Percentiles rank a stretch among this genome's conserved stretches.
These are phyloP conservation scores for Mycena galericulata DNA, from an alignment of 768 basidiomycete genomes.

Conservation along the genomic window DNA sequence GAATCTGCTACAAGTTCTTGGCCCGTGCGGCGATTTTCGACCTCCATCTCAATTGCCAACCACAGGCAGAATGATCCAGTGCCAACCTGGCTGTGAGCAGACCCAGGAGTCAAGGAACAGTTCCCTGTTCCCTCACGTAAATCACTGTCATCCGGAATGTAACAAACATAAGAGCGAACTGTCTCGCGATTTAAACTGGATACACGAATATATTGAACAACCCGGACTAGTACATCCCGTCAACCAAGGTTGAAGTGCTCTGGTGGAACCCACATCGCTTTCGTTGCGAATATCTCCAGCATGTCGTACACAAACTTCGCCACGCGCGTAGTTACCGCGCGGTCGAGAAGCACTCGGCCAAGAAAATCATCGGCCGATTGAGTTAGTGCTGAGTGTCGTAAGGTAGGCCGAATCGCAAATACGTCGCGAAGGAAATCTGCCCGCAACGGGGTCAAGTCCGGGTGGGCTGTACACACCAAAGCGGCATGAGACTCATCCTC, in stretches of 20 bases:
- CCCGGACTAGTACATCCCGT: not conserved
- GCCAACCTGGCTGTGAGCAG: not conserved
- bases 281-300: not conserved
- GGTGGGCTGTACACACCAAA: constrained; percentile 2
- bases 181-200: not conserved
- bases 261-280: constrained; percentile 11
- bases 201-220: not conserved
- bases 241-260: constrained; percentile 6
- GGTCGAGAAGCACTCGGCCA: not conserved
- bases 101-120: constrained; percentile 1
- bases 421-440: constrained; percentile 5
- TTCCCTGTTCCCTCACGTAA: not conserved
- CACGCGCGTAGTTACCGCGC: not conserved
- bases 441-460: not conserved
- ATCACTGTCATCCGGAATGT: not conserved
- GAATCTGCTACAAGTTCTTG: no score
- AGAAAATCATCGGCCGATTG: not conserved
- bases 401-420: not conserved
- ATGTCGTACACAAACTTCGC: not conserved
- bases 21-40: no score
- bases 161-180: not conserved
- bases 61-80: no score
- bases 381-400: not conserved
- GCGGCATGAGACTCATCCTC: constrained; percentile 10
- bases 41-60: no score